phyloP scores from a whole-genome alignment of 2,329 filamentous ascomycete genomes.

The Trichophyton schoenleinii region DNA sequence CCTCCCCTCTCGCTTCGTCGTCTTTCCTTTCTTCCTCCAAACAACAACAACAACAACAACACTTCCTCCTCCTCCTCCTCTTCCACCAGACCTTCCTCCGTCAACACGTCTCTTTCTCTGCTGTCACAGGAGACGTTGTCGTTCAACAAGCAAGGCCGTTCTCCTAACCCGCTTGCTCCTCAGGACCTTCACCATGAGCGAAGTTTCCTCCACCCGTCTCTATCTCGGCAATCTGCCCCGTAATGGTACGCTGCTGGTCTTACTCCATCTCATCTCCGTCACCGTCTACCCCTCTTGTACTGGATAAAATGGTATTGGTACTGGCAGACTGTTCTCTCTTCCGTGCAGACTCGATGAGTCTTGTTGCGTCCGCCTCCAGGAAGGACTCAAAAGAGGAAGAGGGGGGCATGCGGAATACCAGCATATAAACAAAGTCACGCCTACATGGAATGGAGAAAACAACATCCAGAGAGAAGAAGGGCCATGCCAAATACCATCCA shows the following conservation, averaged over 20 bases:
- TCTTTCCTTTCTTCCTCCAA: not conserved
- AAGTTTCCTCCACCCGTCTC: conserved; percentile 88
- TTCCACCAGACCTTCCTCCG: not conserved
- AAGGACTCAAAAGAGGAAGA: not conserved
- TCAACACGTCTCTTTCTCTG: too few relatives aligned
- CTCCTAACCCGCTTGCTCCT: not conserved
- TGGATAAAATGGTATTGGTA: conserved; percentile 1
- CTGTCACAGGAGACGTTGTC: too few relatives aligned
- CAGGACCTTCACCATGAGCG: conserved; percentile 46
- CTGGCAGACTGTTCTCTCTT: not conserved
- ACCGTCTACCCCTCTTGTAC: conserved; percentile 6
- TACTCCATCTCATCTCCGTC: conserved; percentile 18
- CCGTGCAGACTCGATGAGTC: not conserved
- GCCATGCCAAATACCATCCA: not conserved
- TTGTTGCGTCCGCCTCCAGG: not conserved
- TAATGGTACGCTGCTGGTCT: conserved; percentile 56
- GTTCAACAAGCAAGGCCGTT: not conserved
- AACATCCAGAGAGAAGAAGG: not conserved
- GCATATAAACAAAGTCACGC: not conserved
- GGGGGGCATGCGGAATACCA: not conserved
- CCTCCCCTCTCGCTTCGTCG: not conserved
- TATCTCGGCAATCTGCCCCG: conserved; percentile 97
- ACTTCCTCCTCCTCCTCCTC: not conserved
- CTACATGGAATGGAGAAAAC: not conserved
- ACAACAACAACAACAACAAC: not conserved